Conservation (phyloP, 192 early-diverging fungal species). For the Rhizoclosmatium sp. region DNA sequence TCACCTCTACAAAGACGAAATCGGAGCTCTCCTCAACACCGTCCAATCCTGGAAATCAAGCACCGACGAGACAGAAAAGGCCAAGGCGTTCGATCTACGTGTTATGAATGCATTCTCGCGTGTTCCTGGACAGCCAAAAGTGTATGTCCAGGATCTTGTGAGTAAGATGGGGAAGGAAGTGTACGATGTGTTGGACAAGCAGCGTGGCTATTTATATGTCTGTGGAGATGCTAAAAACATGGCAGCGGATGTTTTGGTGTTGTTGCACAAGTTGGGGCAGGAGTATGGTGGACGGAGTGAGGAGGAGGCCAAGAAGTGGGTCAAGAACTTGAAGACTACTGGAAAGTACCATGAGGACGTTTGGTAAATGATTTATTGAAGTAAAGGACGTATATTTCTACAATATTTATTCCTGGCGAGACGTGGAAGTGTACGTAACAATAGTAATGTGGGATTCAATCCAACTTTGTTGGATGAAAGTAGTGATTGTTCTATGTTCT, state of each 20-base stretch:
- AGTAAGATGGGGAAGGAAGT: slow-evolving; percentile 76
- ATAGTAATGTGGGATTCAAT: too few relatives aligned
- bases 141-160: slow-evolving; percentile 96
- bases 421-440: too few relatives aligned
- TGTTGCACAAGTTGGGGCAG: slow-evolving; percentile 73
- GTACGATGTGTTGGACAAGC: slow-evolving; percentile 80
- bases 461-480: too few relatives aligned
- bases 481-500: too few relatives aligned
- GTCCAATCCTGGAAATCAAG: slow-evolving; percentile 31
- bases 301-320: slow-evolving; percentile 76
- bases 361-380: slow-evolving; percentile 60
- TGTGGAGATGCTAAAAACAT: slow-evolving; percentile 91
- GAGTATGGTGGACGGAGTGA: slow-evolving; percentile 65
- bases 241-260: slow-evolving; percentile 87
- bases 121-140: slow-evolving; percentile 75
- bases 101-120: slow-evolving; percentile 94
- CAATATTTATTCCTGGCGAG: too few relatives aligned
- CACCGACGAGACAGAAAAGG: slow-evolving; percentile 47
- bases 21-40: slow-evolving; percentile 64
- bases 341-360: slow-evolving; percentile 96
- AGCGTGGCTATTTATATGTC: slow-evolving; percentile 43
- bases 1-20: slow-evolving; percentile 91
- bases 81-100: slow-evolving; percentile 56
- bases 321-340: slow-evolving; percentile 81
- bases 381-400: too few relatives aligned